Evolutionary conservation across 2,329 filamentous ascomycete species (phyloP), one percentile per base, ranked within the genome.

Genomic region (Colletotrichum sp.): DNA sequence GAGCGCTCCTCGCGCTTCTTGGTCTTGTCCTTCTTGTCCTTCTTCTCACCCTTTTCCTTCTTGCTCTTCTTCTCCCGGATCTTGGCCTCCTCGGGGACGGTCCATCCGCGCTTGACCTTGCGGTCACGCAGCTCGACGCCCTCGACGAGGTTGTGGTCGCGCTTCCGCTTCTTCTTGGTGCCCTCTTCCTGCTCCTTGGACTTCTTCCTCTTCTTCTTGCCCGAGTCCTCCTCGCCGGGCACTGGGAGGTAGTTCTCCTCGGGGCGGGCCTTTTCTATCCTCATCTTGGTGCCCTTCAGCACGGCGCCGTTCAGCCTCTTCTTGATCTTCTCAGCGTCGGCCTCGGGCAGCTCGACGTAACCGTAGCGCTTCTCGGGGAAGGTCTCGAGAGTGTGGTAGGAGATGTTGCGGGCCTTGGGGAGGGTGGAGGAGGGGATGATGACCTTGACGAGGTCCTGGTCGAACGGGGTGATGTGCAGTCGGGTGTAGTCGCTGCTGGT

Each of bases 321-420:
- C 86, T 93, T 95, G 70, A 98, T 86, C 84, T 96, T 98, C n/a
- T 96, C 94, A 12, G 96, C 97, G 78, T 98, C 96, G 85, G 92
- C 91, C 5, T 83, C 86, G 1, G 96, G 96, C 48, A 99, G 86
- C 62, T 97, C 96, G 75, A 98, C 88, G 86, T 94, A 99, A 71
- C 96, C 97, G 91, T 95, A 99, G 69, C 91, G 93, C 82, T 92
- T 94, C 78, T 99, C 97, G 16, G 96, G 96, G 78, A 98, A 98
- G 1, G 96, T 96, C 81, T 95, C 91, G 78, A 98, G 86, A 7
- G 89, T 88, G 85, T 98, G 96, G 85, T 94, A 98, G n/a, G 96
- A 98, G 68, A 98, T 91, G 82, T 96, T 95, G 76, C 92, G 92
- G 25, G 95, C 95, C 61, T 88, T 87, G 16, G 92, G 88, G 43